Evolutionary conservation across 2,329 filamentous ascomycete genomes (phyloP), one percentile per base, ranked within the genome.

Genomic region (Hysterium pulicare): DNA sequence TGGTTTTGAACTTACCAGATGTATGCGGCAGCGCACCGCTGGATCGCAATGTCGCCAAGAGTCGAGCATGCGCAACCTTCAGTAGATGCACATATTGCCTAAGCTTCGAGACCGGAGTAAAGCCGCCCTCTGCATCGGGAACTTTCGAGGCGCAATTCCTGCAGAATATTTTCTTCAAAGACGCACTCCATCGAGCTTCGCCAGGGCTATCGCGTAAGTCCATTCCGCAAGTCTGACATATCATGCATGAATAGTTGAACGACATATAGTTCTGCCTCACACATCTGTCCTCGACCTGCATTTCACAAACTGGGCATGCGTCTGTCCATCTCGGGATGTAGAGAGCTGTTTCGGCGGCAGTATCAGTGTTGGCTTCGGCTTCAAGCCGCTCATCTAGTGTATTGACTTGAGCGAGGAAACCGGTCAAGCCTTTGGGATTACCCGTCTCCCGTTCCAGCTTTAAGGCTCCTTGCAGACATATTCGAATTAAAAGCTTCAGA

Each of bases 31-130:
- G 71, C 20, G 88, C 86, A 43, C 90, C 90, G 52, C 83, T 93
- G 52, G 78, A 87, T 49, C 89, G 83, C 24, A 98, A 77, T 22
- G 94, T 95, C 33, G 91, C 87, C 47, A 98, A 75, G 19, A 98
- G 76, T 44, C 93, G 79, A 19, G 93, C 93, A 52, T 98, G 79
- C 15, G 93, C 93, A 17, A 98, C 93, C 57, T 88, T 83, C 31
- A 98, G 76, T 16, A 98, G 74, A 67, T 96, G 96, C 5, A 96
- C 84, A 62, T 95, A 98, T 71, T 98, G 91, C 61, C 93, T 86
- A 41, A 98, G 74, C 64, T 94, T 90, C 15, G 87, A 87, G 28
- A 96, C 81, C 47, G 82, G 80, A 47, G 84, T 78, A 58, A 96
- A 87, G 0, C 78, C 79, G n/a, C 69, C 71, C 46, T 75, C 70